Base-by-base conservation (phyloP, 2,329 filamentous ascomycete species). In the Ophiocordyceps unilateralis region DNA sequence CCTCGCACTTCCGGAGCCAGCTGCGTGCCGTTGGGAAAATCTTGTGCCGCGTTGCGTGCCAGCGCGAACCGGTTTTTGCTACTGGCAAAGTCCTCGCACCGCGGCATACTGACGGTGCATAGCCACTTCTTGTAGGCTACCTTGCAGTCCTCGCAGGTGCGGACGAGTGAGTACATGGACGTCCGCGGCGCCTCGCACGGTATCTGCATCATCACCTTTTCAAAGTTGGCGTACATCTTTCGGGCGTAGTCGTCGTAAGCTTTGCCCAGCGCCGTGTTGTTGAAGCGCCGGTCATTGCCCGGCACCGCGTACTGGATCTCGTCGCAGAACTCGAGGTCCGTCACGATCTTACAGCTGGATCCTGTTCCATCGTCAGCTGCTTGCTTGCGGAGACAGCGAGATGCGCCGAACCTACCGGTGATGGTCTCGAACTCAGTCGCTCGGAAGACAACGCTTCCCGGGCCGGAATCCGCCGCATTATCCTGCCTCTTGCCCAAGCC, bases 301-400 rank as follows among this genome's bases (percentile, higher is more conserved):
- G 91, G 91, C 0, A 95, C 91, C 7, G 89, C 83, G 56, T 95
- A 95, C 41, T 89, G 85, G 40, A 89, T 82, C 52, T 89, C 77
- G 50, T 81, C 74, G 64, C 91, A 98, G 59, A 96, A 93, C 0
- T 78, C 68, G n/a, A 98, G 75, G 55, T 93, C 80, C 58, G 80
- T 88, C 39, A 96, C 70, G 36, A 98, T 71, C 46, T 81, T 81
- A 59, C 91, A 98, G 54, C 88, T 93, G 46, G 77, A 74, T 45
- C 83, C 84, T 76, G 52, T 30, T 3, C 36, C 41, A n/a, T 17
- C 17, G 46, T 48, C 28, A 43, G 40, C 14, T 19, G 38, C 19
- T 39, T n/a, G 20, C 10, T n/a, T 22, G 8, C 19, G 5, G 14
- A 39, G n/a, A 15, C n/a, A 20, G 17, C 8, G 17, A 19, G 17